Base-by-base conservation (phyloP, 257 asterid genomes). In the Solanum megistacrolobum region DNA sequence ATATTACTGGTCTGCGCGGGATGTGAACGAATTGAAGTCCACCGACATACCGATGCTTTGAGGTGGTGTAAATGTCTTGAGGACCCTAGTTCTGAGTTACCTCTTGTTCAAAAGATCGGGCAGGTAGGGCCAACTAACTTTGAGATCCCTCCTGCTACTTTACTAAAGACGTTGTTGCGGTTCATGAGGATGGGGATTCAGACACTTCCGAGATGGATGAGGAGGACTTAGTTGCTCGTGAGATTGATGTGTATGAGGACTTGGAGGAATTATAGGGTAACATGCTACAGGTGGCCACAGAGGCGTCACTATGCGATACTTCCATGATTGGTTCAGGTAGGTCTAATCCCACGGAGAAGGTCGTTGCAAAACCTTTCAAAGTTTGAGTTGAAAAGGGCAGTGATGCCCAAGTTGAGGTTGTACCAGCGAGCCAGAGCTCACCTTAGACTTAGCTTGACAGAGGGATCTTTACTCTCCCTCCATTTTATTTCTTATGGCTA, bases 71-170 rank as follows among this genome's bases (percentile, higher is more conserved):
- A 5, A 48, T 14, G 2, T 48, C 1, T 6, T 48, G 8, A 14
- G 60, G 3, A 48, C 8, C 60, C 21, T 14, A 48, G 20, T 48
- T 48, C 0, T 48, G 3, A 48, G 7, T 14, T 48, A 2, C 60
- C 60, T 5, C 1, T 0, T 2, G 21, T 52, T 52, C 21, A 41
- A 41, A 41, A 41, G 46, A 41, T 41, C 46, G 5, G 46, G 46
- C 46, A 41, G 1, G 46, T 41, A 1, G 46, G 46, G 46, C 46
- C 23, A 52, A 13, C 62, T 16, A 7, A 5, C 21, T 2, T 3
- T 52, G 9, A 52, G 9, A 52, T 52, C 23, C 9, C 1, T 52
- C 3, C 0, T 0, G 23, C 9, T 16, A 52, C 0, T 3, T 2
- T 52, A 6, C 62, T 7, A 13, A 3, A 52, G 9, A 52, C 7